These are phyloP conservation scores for Eimeria maxima DNA, from an alignment of 169 alveolate species.

Conservation along the genomic window DNA sequence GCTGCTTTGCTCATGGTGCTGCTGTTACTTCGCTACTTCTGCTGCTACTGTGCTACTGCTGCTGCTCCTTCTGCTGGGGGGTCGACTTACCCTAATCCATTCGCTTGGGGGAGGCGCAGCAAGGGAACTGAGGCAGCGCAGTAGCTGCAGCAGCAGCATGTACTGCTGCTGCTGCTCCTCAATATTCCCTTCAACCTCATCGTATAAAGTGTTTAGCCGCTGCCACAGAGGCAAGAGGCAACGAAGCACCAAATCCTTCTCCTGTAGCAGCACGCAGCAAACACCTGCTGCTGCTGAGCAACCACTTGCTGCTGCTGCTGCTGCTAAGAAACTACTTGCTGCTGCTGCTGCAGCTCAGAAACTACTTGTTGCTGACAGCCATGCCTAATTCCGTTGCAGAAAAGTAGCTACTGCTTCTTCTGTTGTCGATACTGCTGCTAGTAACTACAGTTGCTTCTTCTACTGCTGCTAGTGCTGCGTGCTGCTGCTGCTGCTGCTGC, in stretches of 20 bases:
- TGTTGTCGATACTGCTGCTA: too few relatives aligned
- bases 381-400: neutral
- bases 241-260: constrained; percentile 29
- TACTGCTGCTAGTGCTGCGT: neutral
- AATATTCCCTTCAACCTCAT: constrained; percentile 29
- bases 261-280: constrained; percentile 26
- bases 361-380: neutral
- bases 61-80: neutral
- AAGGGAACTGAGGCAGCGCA: constrained; percentile 74
- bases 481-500: constrained; percentile 18
- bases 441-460: too few relatives aligned
- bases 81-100: constrained; percentile 55
- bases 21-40: too few relatives aligned
- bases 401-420: too few relatives aligned
- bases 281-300: too few relatives aligned
- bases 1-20: too few relatives aligned
- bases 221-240: neutral
- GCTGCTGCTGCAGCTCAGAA: too few relatives aligned
- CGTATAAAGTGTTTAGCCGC: constrained; percentile 45
- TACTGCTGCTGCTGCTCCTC: constrained; percentile 36
- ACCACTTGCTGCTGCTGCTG: too few relatives aligned
- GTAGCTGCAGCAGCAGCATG: constrained; percentile 60
- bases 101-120: constrained; percentile 55
- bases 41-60: too few relatives aligned
- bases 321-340: neutral